These are phyloP conservation scores for Xerocomellus chrysenteron DNA, from an alignment of 768 basidiomycete genomes.

Conservation along the genomic window DNA sequence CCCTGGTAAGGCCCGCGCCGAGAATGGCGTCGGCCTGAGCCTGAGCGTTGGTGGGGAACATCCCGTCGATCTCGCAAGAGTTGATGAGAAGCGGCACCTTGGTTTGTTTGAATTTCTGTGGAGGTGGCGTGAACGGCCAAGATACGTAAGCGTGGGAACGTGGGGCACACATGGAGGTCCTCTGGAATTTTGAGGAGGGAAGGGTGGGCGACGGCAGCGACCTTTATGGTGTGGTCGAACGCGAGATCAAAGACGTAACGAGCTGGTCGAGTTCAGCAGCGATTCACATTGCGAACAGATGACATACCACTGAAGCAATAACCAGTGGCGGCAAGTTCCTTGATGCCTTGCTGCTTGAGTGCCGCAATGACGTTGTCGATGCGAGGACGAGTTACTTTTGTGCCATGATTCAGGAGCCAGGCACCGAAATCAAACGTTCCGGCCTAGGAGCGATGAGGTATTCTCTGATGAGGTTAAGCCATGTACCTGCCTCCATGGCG, in stretches of 20 bases:
- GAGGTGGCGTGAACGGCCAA: background rate
- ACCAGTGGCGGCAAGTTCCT: conserved; percentile 52
- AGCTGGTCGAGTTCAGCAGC: conserved; percentile 29
- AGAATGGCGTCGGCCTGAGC: conserved; percentile 47
- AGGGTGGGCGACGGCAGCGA: conserved; percentile 55
- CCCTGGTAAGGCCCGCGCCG: conserved; percentile 25
- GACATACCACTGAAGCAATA: conserved; percentile 61
- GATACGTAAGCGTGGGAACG: background rate
- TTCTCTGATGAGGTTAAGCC: background rate
- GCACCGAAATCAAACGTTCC: conserved; percentile 37
- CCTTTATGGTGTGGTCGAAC: conserved; percentile 51
- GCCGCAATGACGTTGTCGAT: conserved; percentile 52
- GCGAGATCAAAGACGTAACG: conserved; percentile 64
- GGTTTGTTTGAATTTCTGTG: background rate
- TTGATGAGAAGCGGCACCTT: background rate
- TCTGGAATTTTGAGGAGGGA: conserved; percentile 53
- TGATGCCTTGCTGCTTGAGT: conserved; percentile 58
- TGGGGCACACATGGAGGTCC: conserved; percentile 20
- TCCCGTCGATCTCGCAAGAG: conserved; percentile 45
- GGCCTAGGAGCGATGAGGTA: background rate
- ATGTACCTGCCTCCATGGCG: conserved; percentile 2
- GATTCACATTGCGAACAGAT: background rate
- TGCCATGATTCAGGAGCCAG: conserved; percentile 47
- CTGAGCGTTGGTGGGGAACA: conserved; percentile 32
- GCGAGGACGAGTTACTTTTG: conserved; percentile 40